Base-by-base conservation (phyloP, 139 green algal genomes). In the Chlamydomonas incerta region DNA sequence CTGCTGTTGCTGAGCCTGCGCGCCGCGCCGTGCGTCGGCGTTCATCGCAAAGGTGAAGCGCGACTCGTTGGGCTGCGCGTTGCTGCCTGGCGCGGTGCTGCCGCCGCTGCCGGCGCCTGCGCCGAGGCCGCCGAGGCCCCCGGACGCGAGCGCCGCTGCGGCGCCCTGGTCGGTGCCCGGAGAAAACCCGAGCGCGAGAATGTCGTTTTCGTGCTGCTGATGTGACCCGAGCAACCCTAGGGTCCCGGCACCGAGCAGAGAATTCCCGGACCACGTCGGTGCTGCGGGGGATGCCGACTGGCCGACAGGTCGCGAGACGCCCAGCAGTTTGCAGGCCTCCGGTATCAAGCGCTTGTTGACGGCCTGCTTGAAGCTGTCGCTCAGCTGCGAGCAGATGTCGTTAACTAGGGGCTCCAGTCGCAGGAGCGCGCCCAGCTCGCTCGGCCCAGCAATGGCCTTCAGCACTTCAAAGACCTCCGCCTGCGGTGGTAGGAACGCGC, bases 131-230 rank as follows among this genome's bases (percentile, higher is more conserved):
- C 73, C n/a, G 57, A n/a, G 24, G 62, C 11, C 26, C 62, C 20
- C 62, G 6, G 41, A 50, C 41, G 41, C 41, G 41, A 50, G 41
- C 41, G 8, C 41, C 74, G 77, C 41, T 65, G 77, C 33, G 66
- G 79, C 41, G 15, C 79, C 79, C 68, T 85, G 79, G 79, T 85
- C 79, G 47, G 66, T 75, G 52, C 79, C 79, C 9, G 79, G 66
- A 11, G 66, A 50, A 23, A 76, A 52, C 10, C 66, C 66, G 31
- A 74, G 63, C 62, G 63, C 63, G 20, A 67, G 47, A 18, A 84
- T 74, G 46, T 85, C 79, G 50, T 85, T 75, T 17, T 75, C 79
- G 4, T 57, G 65, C 21, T 74, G 46, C 11, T 41, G n/a, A 17
- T 85, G 65, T 6, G 70, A 37, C 41, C 41, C 41, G 41, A 50